Base-by-base conservation (phyloP, 1,139 yeast species). In the Suhomyces terraborum region DNA sequence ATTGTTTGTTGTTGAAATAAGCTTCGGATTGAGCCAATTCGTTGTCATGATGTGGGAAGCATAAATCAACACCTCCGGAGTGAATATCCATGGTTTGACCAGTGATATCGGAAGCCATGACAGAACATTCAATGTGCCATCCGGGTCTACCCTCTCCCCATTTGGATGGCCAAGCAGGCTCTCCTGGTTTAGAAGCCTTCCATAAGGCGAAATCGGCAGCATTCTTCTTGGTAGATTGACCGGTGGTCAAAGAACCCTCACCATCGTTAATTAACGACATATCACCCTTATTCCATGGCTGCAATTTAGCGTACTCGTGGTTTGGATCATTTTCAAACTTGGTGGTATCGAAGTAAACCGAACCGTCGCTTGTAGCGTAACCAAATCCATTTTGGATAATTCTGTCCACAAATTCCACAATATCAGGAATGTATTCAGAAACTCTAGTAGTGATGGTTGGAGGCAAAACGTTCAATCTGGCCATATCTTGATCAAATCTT, bases 121-220 rank as follows among this genome's bases (percentile, higher is more conserved):
- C 98, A 6, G 98, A 89, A 74, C 99, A 93, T 67, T 93, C 99
- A 63, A 93, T 93, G 62, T 93, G 99, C 99, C 99, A 93, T 2
- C 99, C 99, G 3, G 99, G 99, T 62, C 99, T 84, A 36, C 98
- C 99, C 45, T 75, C 73, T 25, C 98, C 98, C 98, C 98, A 93
- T 29, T 94, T 91, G 2, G 96, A 88, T 3, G 75, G 77, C 98
- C 98, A 93, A 33, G 82, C 78, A 14, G 99, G 99, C 68, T 93
- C 99, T 54, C 99, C 99, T 1, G 95, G 93, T 61, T 93, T 93
- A 12, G 96, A 86, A 1, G 93, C 82, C 62, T 93, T 93, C 99
- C 99, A 93, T 31, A 93, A 73, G 0, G 98, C 98, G 66, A 93
- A 93, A 64, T 93, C 99, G 22, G 88, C 86, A 4, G 85, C 65